phyloP scores from a whole-genome alignment of 2,329 filamentous ascomycete species.

The Nothophaeocryptopus gaeumannii region DNA sequence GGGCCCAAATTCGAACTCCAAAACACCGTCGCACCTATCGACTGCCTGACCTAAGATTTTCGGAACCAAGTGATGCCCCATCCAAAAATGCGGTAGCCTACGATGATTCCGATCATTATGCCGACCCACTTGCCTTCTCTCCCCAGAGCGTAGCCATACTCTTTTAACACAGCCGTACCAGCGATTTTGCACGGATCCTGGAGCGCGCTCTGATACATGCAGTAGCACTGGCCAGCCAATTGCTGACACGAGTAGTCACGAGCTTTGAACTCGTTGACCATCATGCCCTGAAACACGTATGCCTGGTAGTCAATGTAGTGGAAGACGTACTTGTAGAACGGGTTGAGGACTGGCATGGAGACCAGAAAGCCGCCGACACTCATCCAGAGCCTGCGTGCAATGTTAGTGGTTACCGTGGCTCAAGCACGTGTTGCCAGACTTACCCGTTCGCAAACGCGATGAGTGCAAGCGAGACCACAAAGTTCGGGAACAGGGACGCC shows the following conservation, averaged over 20 bases:
- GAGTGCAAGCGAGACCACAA: conserved; percentile 74
- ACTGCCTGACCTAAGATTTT: conserved; percentile 13
- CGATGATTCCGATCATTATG: conserved; percentile 70
- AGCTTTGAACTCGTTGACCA: conserved; percentile 78
- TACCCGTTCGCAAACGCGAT: conserved; percentile 78
- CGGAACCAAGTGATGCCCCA: conserved; percentile 50
- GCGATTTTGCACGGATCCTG: conserved; percentile 63
- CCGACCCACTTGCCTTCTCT: conserved; percentile 65
- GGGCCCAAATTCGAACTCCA: conserved; percentile 1
- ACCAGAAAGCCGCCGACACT: conserved; percentile 80
- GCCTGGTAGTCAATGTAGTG: conserved; percentile 85
- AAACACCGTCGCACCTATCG: not conserved
- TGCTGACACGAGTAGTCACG: conserved; percentile 59
- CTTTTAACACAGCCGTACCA: conserved; percentile 63
- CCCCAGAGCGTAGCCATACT: conserved; percentile 64
- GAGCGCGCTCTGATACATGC: conserved; percentile 66
- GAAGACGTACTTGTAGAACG: conserved; percentile 83
- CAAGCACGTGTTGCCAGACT: not conserved
- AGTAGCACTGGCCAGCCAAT: conserved; percentile 51
- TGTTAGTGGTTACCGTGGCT: conserved; percentile 2
- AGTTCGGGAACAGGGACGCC: conserved; percentile 69
- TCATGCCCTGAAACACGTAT: conserved; percentile 89
- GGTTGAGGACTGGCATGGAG: conserved; percentile 67
- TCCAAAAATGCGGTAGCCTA: conserved; percentile 65
- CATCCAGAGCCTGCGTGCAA: conserved; percentile 67